Percentiles rank a stretch among this genome's conserved stretches.
Conservation (phyloP, 164 flowering plant species). For the Berberis vulgaris region DNA sequence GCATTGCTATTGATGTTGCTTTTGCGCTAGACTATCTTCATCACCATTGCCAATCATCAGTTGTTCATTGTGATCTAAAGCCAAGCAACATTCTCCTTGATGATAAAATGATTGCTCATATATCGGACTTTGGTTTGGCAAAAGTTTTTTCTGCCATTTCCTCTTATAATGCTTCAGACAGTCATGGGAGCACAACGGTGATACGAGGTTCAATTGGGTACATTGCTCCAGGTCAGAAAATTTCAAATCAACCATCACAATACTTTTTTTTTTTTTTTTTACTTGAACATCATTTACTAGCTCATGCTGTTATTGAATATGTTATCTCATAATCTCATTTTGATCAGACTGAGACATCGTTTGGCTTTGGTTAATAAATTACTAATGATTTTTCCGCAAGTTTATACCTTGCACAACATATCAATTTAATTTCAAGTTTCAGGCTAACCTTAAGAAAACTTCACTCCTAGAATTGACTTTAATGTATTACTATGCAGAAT, state of each 20-base stretch:
- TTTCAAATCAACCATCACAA: too few species aligned
- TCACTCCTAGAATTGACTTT: too few species aligned
- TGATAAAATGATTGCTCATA: background rate
- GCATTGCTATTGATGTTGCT: background rate
- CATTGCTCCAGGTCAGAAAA: background rate
- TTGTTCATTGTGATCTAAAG: constrained; percentile 5
- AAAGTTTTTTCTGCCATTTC: background rate
- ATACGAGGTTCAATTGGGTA: background rate
- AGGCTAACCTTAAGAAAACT: too few species aligned
- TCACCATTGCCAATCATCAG: background rate
- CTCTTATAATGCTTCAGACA: background rate
- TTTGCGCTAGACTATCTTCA: constrained; percentile 3
- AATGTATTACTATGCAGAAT: background rate
- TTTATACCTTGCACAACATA: too few species aligned
- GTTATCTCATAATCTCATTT: too few species aligned
- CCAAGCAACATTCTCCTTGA: background rate
- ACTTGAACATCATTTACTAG: too few species aligned
- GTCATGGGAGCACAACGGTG: background rate
- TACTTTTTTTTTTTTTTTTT: too few species aligned
- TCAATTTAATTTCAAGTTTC: too few species aligned
- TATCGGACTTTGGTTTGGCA: constrained; percentile 1
- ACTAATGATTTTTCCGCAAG: too few species aligned
- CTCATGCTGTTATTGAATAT: too few species aligned
- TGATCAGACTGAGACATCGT: too few species aligned
- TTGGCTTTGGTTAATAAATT: too few species aligned